Evolutionary conservation across 2,329 filamentous ascomycete species (phyloP).

Genomic region (Diaporthe citriasiana): DNA sequence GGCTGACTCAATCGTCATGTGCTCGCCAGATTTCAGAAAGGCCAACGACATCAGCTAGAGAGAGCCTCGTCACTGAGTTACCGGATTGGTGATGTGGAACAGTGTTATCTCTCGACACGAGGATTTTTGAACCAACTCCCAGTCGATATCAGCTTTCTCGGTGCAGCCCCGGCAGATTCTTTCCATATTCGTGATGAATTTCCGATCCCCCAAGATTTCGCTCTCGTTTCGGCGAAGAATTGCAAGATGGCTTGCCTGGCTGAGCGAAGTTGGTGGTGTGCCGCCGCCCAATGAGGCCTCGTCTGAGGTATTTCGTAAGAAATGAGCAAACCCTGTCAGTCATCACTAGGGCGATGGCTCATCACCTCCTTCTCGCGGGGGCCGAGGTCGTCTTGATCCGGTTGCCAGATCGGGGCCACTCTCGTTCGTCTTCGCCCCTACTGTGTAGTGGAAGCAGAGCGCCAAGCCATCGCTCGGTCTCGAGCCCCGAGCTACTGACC

Average conservation of each 20-base stretch:
- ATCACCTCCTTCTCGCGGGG: constrained; percentile 4
- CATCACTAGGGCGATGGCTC: constrained; percentile 25
- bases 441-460: background rate
- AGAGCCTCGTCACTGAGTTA: constrained; percentile 20
- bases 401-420: constrained; percentile 30
- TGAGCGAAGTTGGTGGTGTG: constrained; percentile 22
- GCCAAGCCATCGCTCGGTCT: constrained; percentile 25
- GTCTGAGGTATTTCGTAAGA: constrained; percentile 25
- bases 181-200: constrained; percentile 26
- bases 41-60: background rate
- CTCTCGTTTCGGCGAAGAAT: constrained; percentile 22
- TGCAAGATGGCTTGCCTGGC: constrained; percentile 23
- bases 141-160: background rate
- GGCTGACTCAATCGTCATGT: constrained; percentile 32
- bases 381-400: constrained; percentile 21
- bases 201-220: constrained; percentile 14
- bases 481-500: constrained; percentile 28
- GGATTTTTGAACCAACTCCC: background rate
- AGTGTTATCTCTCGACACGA: constrained; percentile 15
- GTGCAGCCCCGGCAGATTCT: background rate
- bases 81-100: background rate
- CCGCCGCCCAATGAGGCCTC: constrained; percentile 28
- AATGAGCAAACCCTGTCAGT: constrained; percentile 23
- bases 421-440: background rate
- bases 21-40: too few species aligned